A percentile compares a stretch with the other conserved stretches of the same genome.
Conservation (phyloP, 208 protist genomes). For the Angomonas ambiguus region DNA sequence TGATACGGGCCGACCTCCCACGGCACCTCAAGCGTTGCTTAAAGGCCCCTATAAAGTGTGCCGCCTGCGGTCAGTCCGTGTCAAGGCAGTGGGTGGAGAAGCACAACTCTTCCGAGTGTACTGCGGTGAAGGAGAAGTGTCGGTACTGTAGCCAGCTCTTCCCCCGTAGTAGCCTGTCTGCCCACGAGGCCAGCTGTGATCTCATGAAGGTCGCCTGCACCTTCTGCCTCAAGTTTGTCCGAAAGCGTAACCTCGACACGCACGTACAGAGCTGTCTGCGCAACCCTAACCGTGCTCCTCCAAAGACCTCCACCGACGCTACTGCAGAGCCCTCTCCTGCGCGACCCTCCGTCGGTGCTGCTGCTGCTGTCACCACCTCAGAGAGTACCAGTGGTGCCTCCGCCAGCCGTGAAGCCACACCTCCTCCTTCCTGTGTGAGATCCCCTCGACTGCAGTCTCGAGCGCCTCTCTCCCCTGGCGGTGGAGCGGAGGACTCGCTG, state of each 20-base stretch:
- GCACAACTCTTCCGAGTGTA: constrained; percentile 59
- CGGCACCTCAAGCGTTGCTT: constrained; percentile 57
- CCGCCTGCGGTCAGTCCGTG: constrained; percentile 44
- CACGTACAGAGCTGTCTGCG: constrained; percentile 39
- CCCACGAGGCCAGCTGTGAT: constrained; percentile 62
- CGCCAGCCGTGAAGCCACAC: neutral
- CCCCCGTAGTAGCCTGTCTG: constrained; percentile 30
- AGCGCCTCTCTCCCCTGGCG: neutral
- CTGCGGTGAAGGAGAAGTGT: constrained; percentile 53
- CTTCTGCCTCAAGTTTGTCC: constrained; percentile 55
- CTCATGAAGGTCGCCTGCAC: constrained; percentile 56
- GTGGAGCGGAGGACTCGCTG: no score
- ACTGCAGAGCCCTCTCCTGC: no score
- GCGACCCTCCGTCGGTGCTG: neutral
- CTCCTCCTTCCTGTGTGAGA: no score
- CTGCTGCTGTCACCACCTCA: neutral
- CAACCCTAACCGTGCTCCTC: constrained; percentile 39
- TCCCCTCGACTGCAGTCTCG: neutral
- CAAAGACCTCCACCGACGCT: neutral
- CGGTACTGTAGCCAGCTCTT: constrained; percentile 54
- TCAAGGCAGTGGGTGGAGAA: constrained; percentile 41
- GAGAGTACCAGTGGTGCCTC: neutral
- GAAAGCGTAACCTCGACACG: constrained; percentile 32
- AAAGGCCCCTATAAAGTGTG: constrained; percentile 54
- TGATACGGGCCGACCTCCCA: constrained; percentile 45